Percentiles rank a stretch among this genome's conserved stretches.
These are phyloP conservation scores for Daucus carota DNA, from an alignment of 129 eudicot genomes.

Conservation along the genomic window DNA sequence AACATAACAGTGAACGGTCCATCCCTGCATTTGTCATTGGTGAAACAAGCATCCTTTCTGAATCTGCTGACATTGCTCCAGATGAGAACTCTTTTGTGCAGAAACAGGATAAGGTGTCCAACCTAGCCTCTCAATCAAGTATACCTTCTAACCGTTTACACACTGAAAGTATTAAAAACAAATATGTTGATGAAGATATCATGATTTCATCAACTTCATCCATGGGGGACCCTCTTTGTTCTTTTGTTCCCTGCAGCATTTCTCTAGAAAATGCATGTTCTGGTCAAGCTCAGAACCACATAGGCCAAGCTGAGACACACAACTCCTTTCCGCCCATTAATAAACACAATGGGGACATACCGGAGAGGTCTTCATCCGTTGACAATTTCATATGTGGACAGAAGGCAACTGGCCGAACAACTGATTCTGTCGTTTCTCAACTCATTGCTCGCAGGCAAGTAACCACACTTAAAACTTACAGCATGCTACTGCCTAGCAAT, in stretches of 20 bases:
- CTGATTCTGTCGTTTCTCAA: conserved; percentile 18
- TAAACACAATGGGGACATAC: conserved; percentile 18
- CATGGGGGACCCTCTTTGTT: conserved; percentile 63
- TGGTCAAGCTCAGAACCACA: conserved; percentile 19
- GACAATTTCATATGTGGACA: conserved; percentile 14
- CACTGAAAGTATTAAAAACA: conserved; percentile 11
- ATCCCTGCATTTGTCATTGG: conserved; percentile 35
- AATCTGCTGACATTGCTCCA: conserved; percentile 66
- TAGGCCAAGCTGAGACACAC: conserved; percentile 11
- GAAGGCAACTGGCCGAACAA: conserved; percentile 8
- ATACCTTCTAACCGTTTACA: conserved; percentile 26
- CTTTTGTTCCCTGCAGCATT: conserved; percentile 79
- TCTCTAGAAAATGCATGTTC: conserved; percentile 28
- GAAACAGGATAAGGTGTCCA: conserved; percentile 19
- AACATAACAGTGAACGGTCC: conserved; percentile 14
- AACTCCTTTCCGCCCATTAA: conserved; percentile 11
- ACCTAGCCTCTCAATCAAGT: conserved; percentile 42
- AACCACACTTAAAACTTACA: conserved; percentile 42
- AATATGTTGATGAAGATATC: conserved; percentile 30
- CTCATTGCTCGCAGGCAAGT: conserved; percentile 28
- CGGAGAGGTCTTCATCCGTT: conserved; percentile 5
- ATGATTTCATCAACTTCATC: conserved; percentile 30
- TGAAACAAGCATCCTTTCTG: conserved; percentile 72
- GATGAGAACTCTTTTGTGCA: conserved; percentile 63
- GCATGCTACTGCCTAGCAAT: conserved; percentile 29